A percentile compares a stretch with the other conserved stretches of the same genome.
Evolutionary conservation across 306 rosid genomes (phyloP).

Genomic region (Hippophae gyantsensis): DNA sequence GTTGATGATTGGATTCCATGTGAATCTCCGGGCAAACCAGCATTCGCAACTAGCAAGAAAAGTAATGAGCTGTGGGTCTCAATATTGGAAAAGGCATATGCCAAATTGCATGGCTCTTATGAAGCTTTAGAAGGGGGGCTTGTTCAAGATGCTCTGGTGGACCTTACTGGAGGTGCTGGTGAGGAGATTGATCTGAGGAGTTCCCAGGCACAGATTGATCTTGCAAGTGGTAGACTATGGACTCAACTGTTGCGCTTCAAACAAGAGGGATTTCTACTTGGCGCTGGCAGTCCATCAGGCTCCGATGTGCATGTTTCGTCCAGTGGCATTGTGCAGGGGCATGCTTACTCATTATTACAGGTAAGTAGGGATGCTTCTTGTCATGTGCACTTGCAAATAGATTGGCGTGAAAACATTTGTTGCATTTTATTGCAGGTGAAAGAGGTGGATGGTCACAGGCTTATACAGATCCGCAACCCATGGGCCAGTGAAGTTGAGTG

Average conservation of each 20-base stretch:
- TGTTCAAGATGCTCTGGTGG: constrained; percentile 99
- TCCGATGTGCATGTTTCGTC: constrained; percentile 95
- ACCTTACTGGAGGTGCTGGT: constrained; percentile 99
- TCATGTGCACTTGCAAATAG: background rate
- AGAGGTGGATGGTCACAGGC: constrained; percentile 97
- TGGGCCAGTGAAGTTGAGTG: constrained; percentile 99
- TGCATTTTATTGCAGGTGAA: constrained; percentile 46
- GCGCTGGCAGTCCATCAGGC: constrained; percentile 99
- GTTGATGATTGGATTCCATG: constrained; percentile 99
- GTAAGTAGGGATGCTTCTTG: constrained; percentile 24
- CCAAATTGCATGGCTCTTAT: constrained; percentile 96
- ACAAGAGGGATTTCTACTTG: constrained; percentile 88
- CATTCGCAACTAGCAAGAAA: constrained; percentile 93
- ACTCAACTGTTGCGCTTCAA: constrained; percentile 96
- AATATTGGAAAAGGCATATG: constrained; percentile 97
- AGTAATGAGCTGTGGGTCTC: constrained; percentile 96
- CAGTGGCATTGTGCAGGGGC: constrained; percentile 99
- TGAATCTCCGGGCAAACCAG: constrained; percentile 90
- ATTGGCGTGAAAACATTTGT: background rate
- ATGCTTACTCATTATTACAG: constrained; percentile 94
- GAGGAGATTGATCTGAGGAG: constrained; percentile 99
- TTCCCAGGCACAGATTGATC: constrained; percentile 97
- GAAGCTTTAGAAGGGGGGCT: constrained; percentile 99
- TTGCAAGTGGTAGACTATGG: constrained; percentile 97
- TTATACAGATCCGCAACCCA: constrained; percentile 96